Evolutionary conservation across 202 grass and related monocot species (phyloP).

Genomic region (Panicum virgatum): DNA sequence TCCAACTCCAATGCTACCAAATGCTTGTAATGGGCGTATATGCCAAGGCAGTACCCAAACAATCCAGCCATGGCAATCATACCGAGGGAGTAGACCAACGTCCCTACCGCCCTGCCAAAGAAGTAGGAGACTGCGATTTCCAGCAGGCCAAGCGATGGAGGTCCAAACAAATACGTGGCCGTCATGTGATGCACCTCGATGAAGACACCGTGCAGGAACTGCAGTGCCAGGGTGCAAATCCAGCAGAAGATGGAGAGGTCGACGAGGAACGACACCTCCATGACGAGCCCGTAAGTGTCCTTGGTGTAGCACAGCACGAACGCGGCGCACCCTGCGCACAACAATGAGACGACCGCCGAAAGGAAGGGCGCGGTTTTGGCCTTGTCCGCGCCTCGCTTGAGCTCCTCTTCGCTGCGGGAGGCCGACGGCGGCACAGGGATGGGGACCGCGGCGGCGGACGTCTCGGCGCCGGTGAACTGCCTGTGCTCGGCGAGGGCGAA

Average conservation of each 20-base stretch:
- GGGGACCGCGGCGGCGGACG: background rate
- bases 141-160: background rate
- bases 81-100: background rate
- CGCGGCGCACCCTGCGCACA: background rate
- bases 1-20: background rate
- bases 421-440: no score
- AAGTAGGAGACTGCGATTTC: background rate
- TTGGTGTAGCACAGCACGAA: background rate
- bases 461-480: background rate
- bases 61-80: background rate
- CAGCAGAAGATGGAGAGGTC: background rate
- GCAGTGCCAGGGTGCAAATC: background rate
- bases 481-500: background rate
- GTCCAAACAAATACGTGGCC: background rate
- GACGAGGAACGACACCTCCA: background rate
- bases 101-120: background rate
- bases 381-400: no score
- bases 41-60: background rate
- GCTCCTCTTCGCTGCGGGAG: background rate
- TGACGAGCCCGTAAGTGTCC: background rate
- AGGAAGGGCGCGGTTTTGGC: background rate
- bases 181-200: background rate
- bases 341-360: background rate
- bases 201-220: background rate
- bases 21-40: background rate